Percentiles rank a stretch among this genome's conserved stretches.
Evolutionary conservation across 2,329 filamentous ascomycete species (phyloP).

Genomic region (Aspergillus hiratsukae): DNA sequence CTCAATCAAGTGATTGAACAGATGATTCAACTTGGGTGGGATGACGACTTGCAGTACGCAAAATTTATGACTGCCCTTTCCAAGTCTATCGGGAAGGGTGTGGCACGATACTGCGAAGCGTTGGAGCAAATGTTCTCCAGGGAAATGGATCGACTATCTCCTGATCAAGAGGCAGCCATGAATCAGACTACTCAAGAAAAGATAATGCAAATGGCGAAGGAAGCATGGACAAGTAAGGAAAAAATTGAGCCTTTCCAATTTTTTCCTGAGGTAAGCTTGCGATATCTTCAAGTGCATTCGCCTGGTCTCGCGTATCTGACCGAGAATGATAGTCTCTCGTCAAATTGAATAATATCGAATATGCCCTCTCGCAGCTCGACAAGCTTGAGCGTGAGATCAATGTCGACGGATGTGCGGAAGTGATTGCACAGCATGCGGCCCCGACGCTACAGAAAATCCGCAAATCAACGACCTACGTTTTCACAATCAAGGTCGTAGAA

Average conservation of each 20-base stretch:
- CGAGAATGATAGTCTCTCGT: slow-evolving; percentile 71
- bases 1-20: slow-evolving; percentile 91
- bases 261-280: slow-evolving; percentile 69
- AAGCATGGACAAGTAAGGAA: slow-evolving; percentile 86
- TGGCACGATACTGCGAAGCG: slow-evolving; percentile 86
- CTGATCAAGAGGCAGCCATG: slow-evolving; percentile 75
- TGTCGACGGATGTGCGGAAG: slow-evolving; percentile 80
- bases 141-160: slow-evolving; percentile 90
- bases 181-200: slow-evolving; percentile 83
- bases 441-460: slow-evolving; percentile 63
- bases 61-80: slow-evolving; percentile 95
- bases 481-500: slow-evolving; percentile 98
- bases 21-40: slow-evolving; percentile 81
- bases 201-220: slow-evolving; percentile 88
- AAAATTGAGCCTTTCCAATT: slow-evolving; percentile 97
- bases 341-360: slow-evolving; percentile 97
- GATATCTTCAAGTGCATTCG: background rate
- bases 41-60: slow-evolving; percentile 87
- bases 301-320: slow-evolving; percentile 4
- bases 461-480: slow-evolving; percentile 83
- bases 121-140: slow-evolving; percentile 78
- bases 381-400: slow-evolving; percentile 85
- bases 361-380: slow-evolving; percentile 86
- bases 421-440: slow-evolving; percentile 70
- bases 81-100: slow-evolving; percentile 75